Evolutionary conservation across 768 basidiomycete species (phyloP), one percentile per base, ranked within the genome.

Genomic region (Lentinula raphanica): DNA sequence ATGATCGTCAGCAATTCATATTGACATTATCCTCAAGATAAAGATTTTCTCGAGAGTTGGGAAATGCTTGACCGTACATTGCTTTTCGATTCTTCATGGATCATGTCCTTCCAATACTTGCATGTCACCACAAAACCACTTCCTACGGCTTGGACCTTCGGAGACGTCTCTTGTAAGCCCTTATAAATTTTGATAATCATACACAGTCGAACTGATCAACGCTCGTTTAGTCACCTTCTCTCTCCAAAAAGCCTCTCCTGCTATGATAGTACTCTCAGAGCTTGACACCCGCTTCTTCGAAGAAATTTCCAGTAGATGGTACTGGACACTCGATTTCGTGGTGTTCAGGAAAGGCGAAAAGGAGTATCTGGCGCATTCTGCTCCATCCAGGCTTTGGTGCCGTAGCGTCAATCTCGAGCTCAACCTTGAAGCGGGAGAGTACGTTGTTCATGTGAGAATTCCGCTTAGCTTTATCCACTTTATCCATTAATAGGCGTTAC

Each of bases 91-190:
- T 67, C 71, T 5, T 68, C 69, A 13, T 82, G 80, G 81, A 67
- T 71, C 28, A 73, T 79, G 74, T 72, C 75, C 6, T 77, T 76
- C 12, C 76, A 78, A 45, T 81, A 79, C 80, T 68, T 81, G 4
- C 71, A 76, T 38, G 77, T 79, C 19, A 71, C 68, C 4, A 63
- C 67, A 7, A 71, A 73, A n/a, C 72, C 76, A 7, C 69, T 78
- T 29, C 73, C 76, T 11, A 70, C 76, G 36, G 79, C 80, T 0
- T 83, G 80, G 80, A 74, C 75, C 3, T 80, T 73, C 50, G 82
- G 81, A 15, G 82, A 85, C 59, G 60, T 83, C 79, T 63, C 67
- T 80, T 48, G 69, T 68, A 19, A 64, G 69, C 36, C 4, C 23
- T 21, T n/a, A n/a, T 21, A 8, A 23, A 8, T n/a, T 4, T 21